Base-by-base conservation (phyloP, 78 protist species). In the Dictyostelium citrinum region DNA sequence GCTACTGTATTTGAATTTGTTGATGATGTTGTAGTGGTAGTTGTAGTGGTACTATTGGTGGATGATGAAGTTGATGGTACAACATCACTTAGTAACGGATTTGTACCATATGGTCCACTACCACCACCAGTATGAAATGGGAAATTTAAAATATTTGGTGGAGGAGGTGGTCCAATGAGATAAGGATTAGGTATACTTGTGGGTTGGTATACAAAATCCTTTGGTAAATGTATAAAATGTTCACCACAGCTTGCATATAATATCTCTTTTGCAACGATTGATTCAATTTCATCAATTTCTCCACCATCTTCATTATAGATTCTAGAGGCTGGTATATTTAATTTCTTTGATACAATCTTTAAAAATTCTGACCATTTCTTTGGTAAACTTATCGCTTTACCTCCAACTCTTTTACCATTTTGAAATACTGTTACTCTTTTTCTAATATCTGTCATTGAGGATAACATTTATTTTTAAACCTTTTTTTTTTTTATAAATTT, bases 291-390 rank as follows among this genome's bases (percentile, higher is more conserved):
- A 46, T 93, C 90, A 0, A 93, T 84, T 61, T 93, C 96, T 2
- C 96, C 96, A 55, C 96, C 96, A 35, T 93, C 96, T 24, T 85
- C 96, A 35, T 85, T 82, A 64, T 45, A 93, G 29, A 93, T 83
- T 51, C 88, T 78, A 4, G 90, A 41, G 17, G 70, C 90, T 12
- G 80, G 81, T 35, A 80, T 6, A 35, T 55, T 31, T 46, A 93
- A 51, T 75, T 83, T 82, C 75, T 81, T 81, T 46, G 91, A 83
- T 22, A 83, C 84, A 12, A 84, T 79, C 61, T 81, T 82, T 60
- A 91, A 22, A 43, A 91, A 91, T 29, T 91, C 95, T 8, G 72
- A 35, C 95, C 95, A 91, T 31, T 91, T 78, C 51, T 91, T 91
- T 45, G 95, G 95, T 24, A 91, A 67, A 12, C 55, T 51, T 12